A percentile compares a stretch with the other conserved stretches of the same genome.
Evolutionary conservation across 208 protist genomes (phyloP).

Genomic region (Trypanosoma platydactyli): DNA sequence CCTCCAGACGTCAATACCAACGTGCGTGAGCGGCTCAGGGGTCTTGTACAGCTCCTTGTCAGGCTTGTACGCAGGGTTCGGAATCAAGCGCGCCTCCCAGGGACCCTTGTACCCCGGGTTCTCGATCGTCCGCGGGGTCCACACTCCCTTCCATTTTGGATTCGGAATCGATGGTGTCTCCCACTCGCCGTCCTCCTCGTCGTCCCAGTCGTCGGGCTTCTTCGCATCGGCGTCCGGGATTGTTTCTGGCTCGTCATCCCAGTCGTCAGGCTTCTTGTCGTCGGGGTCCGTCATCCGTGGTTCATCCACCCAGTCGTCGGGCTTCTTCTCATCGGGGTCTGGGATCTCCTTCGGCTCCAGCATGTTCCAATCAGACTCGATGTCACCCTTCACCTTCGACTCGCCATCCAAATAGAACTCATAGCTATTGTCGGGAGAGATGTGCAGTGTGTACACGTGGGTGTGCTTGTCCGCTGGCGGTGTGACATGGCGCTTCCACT

Average conservation of each 20-base stretch:
- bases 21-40: slow-evolving; percentile 57
- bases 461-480: slow-evolving; percentile 76
- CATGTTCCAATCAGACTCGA: slow-evolving; percentile 92
- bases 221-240: slow-evolving; percentile 90
- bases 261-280: slow-evolving; percentile 92
- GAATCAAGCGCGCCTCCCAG: slow-evolving; percentile 88
- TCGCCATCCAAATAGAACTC: slow-evolving; percentile 85
- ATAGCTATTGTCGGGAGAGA: slow-evolving; percentile 93
- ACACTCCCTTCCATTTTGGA: slow-evolving; percentile 88
- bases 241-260: slow-evolving; percentile 70
- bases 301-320: slow-evolving; percentile 86
- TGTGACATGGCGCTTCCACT: slow-evolving; percentile 74
- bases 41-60: slow-evolving; percentile 77
- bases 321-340: slow-evolving; percentile 83
- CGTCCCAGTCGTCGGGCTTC: slow-evolving; percentile 93
- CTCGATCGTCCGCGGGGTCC: slow-evolving; percentile 78
- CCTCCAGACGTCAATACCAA: slow-evolving; percentile 96
- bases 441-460: slow-evolving; percentile 94
- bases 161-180: slow-evolving; percentile 85
- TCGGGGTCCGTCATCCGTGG: slow-evolving; percentile 77
- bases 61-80: slow-evolving; percentile 89
- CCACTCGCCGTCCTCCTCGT: slow-evolving; percentile 89
- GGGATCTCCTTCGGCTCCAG: slow-evolving; percentile 81
- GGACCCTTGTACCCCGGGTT: slow-evolving; percentile 96
- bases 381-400: slow-evolving; percentile 49